These are phyloP conservation scores for Trametes sp. DNA, from an alignment of 1,284 basidiomycete species.

Conservation along the genomic window DNA sequence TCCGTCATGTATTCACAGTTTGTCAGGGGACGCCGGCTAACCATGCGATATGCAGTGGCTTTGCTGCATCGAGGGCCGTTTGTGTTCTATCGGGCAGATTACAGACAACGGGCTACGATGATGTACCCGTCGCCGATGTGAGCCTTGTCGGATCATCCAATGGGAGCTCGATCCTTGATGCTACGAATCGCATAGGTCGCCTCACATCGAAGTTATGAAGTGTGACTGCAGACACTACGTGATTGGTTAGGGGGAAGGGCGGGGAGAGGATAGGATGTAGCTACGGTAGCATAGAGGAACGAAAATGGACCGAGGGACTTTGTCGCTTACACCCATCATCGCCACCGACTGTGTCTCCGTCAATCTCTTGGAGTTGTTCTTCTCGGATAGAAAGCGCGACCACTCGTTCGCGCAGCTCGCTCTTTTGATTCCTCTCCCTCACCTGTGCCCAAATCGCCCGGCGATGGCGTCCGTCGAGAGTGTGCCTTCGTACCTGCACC, in stretches of 20 bases:
- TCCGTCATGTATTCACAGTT: too few species aligned
- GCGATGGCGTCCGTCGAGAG: slow-evolving; percentile 65
- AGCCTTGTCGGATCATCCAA: too few species aligned
- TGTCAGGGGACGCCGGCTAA: too few species aligned
- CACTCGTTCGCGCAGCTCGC: slow-evolving; percentile 20
- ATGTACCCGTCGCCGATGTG: too few species aligned
- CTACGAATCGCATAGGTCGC: too few species aligned
- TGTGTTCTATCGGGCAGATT: too few species aligned
- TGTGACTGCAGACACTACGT: not conserved
- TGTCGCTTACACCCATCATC: slow-evolving; percentile 34
- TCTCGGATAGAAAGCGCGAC: slow-evolving; percentile 9
- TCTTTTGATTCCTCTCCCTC: slow-evolving; percentile 8
- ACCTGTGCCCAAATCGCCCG: slow-evolving; percentile 19
- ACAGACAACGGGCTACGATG: too few species aligned
- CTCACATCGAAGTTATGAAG: not conserved
- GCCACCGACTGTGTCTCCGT: slow-evolving; percentile 26
- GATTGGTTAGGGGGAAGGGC: not conserved
- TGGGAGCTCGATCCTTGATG: too few species aligned
- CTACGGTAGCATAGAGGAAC: not conserved
- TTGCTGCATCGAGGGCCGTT: too few species aligned
- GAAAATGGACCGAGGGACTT: slow-evolving; percentile 22
- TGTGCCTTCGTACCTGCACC: slow-evolving; percentile 70
- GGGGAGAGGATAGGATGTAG: not conserved
- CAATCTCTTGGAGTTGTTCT: slow-evolving; percentile 25
- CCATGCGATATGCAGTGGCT: too few species aligned